Conservation (phyloP, 2,329 filamentous ascomycete species). For the Periconia sp. region DNA sequence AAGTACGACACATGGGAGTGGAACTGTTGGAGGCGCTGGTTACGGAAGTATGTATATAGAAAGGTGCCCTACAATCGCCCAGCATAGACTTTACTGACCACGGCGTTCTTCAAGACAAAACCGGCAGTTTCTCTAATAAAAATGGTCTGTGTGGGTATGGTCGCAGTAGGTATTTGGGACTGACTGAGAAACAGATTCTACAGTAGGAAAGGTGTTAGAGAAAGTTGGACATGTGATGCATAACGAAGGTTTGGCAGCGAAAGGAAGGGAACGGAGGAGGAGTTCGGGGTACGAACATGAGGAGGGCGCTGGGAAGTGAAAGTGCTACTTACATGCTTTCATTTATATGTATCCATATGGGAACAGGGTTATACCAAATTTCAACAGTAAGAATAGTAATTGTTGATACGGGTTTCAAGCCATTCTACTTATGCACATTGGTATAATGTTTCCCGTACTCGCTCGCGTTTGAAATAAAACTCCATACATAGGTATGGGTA, state of each 20-base stretch:
- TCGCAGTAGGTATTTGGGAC: background rate
- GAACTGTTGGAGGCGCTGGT: constrained; percentile 37
- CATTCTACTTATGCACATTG: too few relatives aligned
- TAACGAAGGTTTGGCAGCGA: constrained; percentile 51
- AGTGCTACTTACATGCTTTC: too few relatives aligned
- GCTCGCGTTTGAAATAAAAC: too few relatives aligned
- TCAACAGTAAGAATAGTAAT: too few relatives aligned
- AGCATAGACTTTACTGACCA: too few relatives aligned
- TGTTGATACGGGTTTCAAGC: too few relatives aligned
- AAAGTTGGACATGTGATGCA: constrained; percentile 57
- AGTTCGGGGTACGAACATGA: constrained; percentile 19
- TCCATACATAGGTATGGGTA: too few relatives aligned
- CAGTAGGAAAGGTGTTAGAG: constrained; percentile 60
- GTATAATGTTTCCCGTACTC: too few relatives aligned
- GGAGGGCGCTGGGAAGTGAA: background rate
- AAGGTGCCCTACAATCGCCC: too few relatives aligned
- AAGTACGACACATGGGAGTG: constrained; percentile 28
- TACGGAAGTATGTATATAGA: constrained; percentile 27
- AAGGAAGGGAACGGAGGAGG: constrained; percentile 56
- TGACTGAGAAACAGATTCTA: constrained; percentile 43
- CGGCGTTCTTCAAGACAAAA: constrained; percentile 27
- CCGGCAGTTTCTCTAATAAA: constrained; percentile 22
- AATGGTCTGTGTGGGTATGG: constrained; percentile 15
- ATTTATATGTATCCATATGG: too few relatives aligned
- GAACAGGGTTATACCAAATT: too few relatives aligned